Base-by-base conservation (phyloP, 2,329 filamentous ascomycete species). In the Colletotrichum karsti region DNA sequence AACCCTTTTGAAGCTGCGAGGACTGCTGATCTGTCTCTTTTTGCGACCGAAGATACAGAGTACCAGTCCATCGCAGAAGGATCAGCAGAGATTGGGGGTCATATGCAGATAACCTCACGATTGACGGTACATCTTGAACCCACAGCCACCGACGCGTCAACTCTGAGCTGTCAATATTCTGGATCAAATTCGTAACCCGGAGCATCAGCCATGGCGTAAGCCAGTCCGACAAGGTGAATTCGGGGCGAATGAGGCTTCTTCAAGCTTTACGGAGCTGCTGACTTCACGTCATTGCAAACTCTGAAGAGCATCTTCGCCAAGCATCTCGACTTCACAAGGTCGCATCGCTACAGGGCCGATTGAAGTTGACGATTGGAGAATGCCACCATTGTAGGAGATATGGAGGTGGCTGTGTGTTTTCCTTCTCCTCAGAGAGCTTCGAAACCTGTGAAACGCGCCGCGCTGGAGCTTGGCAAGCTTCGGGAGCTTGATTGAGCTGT, bases 11-110 rank as follows among this genome's bases (percentile, higher is more conserved):
- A 63, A 30, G 51, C 51, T 37, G 26, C 59, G 41, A 30, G 39
- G 12, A 42, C 58, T 46, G 37, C 64, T 51, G 58, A 63, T 63
- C 44, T 57, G 15, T 26, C 42, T 63, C 18, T 33, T 51, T 63
- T 51, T 20, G 44, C 28, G 33, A 57, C 42, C 22, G 33, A 35
- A 35, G 33, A 35, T n/a, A n/a, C n/a, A n/a, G n/a, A n/a, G n/a
- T n/a, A 35, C 9, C 10, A 35, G 33, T n/a, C 24, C 46, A 15
- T 50, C 10, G 33, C n/a, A 50, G 63, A 26, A 15, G 6, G 18
- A 50, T 56, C 33, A 35, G 41, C 50, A 20, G 15, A 48, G 9
- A 54, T 10, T 7, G 35, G 48, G 24, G 24, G 20, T n/a, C 33
- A 20, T 33, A 18, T 10, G 3, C 8, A 10, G 12, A 5, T 13